A percentile compares a stretch with the other conserved stretches of the same genome.
phyloP scores from a whole-genome alignment of 805 yeast genomes.

The Hanseniaspora lindneri region DNA sequence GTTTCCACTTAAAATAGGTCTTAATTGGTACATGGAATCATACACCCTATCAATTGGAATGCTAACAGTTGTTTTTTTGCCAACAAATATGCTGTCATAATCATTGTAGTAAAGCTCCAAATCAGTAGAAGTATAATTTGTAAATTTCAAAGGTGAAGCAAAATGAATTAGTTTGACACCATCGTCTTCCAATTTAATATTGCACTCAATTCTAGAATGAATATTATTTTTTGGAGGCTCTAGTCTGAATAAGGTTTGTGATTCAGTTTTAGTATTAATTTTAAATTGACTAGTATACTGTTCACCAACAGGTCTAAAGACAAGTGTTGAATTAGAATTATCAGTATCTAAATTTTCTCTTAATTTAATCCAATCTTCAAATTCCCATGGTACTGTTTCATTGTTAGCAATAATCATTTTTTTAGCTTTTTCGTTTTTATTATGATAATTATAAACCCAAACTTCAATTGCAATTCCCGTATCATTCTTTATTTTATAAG shows the following conservation, averaged over 20 bases:
- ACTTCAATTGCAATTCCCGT: slow-evolving; percentile 74
- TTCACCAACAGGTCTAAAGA: slow-evolving; percentile 47
- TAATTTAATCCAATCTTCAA: slow-evolving; percentile 83
- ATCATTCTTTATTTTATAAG: slow-evolving; percentile 68
- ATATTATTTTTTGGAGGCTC: slow-evolving; percentile 49
- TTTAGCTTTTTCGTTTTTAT: slow-evolving; percentile 22
- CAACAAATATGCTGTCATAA: slow-evolving; percentile 32
- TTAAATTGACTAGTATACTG: slow-evolving; percentile 42
- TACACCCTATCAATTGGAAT: slow-evolving; percentile 65
- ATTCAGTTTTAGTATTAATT: slow-evolving; percentile 66
- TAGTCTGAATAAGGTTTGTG: slow-evolving; percentile 63
- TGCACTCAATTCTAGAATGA: slow-evolving; percentile 66
- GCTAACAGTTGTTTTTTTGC: slow-evolving; percentile 48
- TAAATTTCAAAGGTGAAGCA: slow-evolving; percentile 60
- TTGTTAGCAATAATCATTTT: slow-evolving; percentile 36
- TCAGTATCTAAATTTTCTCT: slow-evolving; percentile 69
- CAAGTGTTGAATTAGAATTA: slow-evolving; percentile 47
- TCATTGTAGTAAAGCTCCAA: slow-evolving; percentile 35
- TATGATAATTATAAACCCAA: slow-evolving; percentile 52
- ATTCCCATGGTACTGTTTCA: slow-evolving; percentile 65
- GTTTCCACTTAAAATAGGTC: slow-evolving; percentile 44
- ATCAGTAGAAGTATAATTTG: slow-evolving; percentile 54
- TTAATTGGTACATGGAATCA: slow-evolving; percentile 42
- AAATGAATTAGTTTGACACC: slow-evolving; percentile 69
- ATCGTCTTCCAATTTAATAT: slow-evolving; percentile 55